Percentiles rank a stretch among this genome's conserved stretches.
These are phyloP conservation scores for Neurospora sp. DNA, from an alignment of 495 filamentous ascomycete species.

Conservation along the genomic window DNA sequence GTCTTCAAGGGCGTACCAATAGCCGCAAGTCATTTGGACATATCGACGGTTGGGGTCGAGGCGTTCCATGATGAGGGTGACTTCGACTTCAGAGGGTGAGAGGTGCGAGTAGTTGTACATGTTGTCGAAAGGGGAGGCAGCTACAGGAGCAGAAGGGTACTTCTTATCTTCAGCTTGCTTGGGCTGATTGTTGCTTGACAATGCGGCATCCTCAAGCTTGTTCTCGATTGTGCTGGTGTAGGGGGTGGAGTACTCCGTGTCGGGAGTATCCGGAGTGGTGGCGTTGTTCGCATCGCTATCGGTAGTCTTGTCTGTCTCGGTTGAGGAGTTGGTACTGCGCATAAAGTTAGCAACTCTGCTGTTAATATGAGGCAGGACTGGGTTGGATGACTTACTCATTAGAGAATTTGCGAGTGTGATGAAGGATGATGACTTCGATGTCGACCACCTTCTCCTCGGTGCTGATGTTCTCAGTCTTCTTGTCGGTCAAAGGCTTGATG, in stretches of 20 bases:
- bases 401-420: background rate
- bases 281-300: background rate
- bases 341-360: background rate
- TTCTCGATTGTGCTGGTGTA: background rate
- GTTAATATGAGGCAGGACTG: background rate
- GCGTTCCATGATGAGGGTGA: background rate
- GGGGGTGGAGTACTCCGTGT: background rate
- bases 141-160: too few relatives aligned
- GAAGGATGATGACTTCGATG: background rate
- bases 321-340: background rate
- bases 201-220: background rate
- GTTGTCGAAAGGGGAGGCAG: background rate
- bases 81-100: background rate
- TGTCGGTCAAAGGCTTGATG: background rate
- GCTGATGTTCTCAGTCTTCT: background rate
- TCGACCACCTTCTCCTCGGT: background rate
- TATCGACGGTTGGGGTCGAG: background rate
- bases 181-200: background rate
- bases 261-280: background rate
- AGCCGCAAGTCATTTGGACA: background rate
- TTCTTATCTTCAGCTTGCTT: background rate
- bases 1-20: background rate
- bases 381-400: background rate
- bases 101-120: background rate
- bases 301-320: background rate